Evolutionary conservation across 225 moss, liverwort and hornwort genomes (phyloP).

Genomic region (Neckera pumila): DNA sequence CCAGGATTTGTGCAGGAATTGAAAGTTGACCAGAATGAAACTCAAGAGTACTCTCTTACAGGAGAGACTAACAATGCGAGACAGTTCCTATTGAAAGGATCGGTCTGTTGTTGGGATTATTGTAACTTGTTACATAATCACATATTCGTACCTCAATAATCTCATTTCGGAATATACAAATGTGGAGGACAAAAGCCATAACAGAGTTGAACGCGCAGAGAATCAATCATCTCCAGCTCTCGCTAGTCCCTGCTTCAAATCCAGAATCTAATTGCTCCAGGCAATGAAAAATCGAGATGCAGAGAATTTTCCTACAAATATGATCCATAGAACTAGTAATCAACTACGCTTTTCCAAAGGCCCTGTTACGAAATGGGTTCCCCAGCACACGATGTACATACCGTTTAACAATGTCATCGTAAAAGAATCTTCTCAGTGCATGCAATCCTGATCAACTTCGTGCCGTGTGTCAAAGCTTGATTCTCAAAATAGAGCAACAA

Average conservation of each 20-base stretch:
- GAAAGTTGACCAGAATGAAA: neutral
- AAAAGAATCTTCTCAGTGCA: conserved; percentile 14
- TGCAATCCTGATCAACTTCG: neutral
- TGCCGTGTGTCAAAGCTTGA: neutral
- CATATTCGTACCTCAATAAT: conserved; percentile 7
- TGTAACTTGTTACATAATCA: conserved; percentile 15
- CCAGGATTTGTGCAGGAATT: neutral
- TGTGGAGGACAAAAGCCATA: conserved; percentile 14
- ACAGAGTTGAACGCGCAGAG: conserved; percentile 3
- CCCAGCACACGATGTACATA: conserved; percentile 19
- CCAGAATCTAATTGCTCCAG: neutral
- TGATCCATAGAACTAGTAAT: neutral
- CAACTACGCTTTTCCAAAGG: neutral
- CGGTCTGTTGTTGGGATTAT: neutral
- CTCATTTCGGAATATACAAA: conserved; percentile 14
- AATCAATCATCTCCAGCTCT: conserved; percentile 5
- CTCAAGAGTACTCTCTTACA: neutral
- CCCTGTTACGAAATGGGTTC: neutral
- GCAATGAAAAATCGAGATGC: neutral
- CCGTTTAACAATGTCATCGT: neutral
- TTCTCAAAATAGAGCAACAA: conserved; percentile 9
- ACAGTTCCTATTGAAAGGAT: neutral
- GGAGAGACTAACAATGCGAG: neutral
- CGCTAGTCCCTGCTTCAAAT: conserved; percentile 7
- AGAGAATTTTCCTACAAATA: neutral